These are phyloP conservation scores for Spizellomyces sp. DNA, from an alignment of 192 early-diverging fungal species.

Conservation along the genomic window DNA sequence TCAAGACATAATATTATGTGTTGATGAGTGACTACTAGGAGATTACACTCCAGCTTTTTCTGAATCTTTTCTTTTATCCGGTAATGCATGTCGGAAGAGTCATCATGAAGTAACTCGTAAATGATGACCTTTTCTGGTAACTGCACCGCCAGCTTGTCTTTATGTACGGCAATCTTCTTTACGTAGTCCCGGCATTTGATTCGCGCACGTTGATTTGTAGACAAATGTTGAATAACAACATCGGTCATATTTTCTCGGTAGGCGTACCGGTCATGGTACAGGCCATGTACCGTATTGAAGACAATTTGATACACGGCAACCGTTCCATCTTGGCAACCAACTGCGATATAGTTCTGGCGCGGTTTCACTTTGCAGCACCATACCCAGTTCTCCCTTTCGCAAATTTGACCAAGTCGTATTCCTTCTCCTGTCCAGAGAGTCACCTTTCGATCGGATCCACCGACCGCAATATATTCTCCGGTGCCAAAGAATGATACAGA, in stretches of 20 bases:
- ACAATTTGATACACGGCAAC: slow-evolving; percentile 52
- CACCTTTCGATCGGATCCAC: slow-evolving; percentile 57
- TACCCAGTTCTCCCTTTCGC: slow-evolving; percentile 52
- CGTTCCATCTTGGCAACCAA: slow-evolving; percentile 59
- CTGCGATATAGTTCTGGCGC: slow-evolving; percentile 50
- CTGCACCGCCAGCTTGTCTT: slow-evolving; percentile 61
- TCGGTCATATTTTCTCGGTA: slow-evolving; percentile 64
- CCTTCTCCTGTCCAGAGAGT: slow-evolving; percentile 62
- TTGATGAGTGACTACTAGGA: slow-evolving; percentile 57
- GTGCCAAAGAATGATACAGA: slow-evolving; percentile 46
- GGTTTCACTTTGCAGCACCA: slow-evolving; percentile 57
- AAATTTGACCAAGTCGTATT: slow-evolving; percentile 48
- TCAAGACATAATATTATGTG: slow-evolving; percentile 60
- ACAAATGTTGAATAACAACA: slow-evolving; percentile 63
- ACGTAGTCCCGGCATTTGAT: slow-evolving; percentile 66
- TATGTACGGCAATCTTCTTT: slow-evolving; percentile 60
- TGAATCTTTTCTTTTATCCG: slow-evolving; percentile 60
- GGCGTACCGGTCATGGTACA: slow-evolving; percentile 62
- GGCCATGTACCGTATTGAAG: slow-evolving; percentile 60
- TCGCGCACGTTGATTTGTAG: slow-evolving; percentile 49
- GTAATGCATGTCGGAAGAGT: slow-evolving; percentile 61
- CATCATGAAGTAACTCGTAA: slow-evolving; percentile 61
- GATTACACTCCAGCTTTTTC: slow-evolving; percentile 59
- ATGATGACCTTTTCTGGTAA: slow-evolving; percentile 57
- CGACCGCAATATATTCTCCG: slow-evolving; percentile 57